phyloP scores from a whole-genome alignment of 1,284 basidiomycete genomes.

The Apiotrichum gamsii region DNA sequence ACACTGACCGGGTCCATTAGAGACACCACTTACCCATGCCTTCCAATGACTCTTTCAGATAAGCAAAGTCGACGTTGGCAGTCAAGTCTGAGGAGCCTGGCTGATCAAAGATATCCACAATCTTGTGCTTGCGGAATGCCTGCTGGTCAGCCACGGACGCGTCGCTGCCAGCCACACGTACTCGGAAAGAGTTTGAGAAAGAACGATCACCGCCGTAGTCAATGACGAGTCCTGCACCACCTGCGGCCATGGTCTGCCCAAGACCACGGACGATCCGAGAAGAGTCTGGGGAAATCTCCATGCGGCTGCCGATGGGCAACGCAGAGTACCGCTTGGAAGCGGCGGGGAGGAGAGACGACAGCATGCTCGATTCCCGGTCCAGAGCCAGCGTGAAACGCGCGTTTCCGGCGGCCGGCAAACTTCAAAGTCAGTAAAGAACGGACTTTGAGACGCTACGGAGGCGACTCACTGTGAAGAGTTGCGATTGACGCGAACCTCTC shows the following conservation, averaged over 20 bases:
- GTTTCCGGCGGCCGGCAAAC: slow-evolving; percentile 8
- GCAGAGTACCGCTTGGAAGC: slow-evolving; percentile 64
- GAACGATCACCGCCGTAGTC: slow-evolving; percentile 80
- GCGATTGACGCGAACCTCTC: slow-evolving; percentile 73
- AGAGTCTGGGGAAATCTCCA: slow-evolving; percentile 71
- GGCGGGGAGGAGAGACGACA: slow-evolving; percentile 60
- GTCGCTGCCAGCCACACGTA: slow-evolving; percentile 45
- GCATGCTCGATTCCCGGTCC: slow-evolving; percentile 58
- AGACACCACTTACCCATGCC: slow-evolving; percentile 54
- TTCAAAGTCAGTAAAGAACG: background rate
- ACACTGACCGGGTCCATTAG: too few species aligned
- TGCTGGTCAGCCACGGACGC: slow-evolving; percentile 39
- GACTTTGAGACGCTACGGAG: background rate
- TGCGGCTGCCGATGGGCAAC: slow-evolving; percentile 60
- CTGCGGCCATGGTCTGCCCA: slow-evolving; percentile 55
- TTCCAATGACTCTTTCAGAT: slow-evolving; percentile 68
- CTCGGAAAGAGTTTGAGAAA: slow-evolving; percentile 72
- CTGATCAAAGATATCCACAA: slow-evolving; percentile 74
- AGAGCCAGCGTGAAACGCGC: slow-evolving; percentile 60
- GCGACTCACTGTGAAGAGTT: slow-evolving; percentile 26
- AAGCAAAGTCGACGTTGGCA: slow-evolving; percentile 91
- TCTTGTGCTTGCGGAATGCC: slow-evolving; percentile 83
- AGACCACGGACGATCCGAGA: slow-evolving; percentile 63
- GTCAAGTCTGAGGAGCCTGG: slow-evolving; percentile 91
- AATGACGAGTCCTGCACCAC: slow-evolving; percentile 72